Evolutionary conservation across 2,329 filamentous ascomycete genomes (phyloP), one percentile per base, ranked within the genome.

Genomic region (Alternaria tenuissima): DNA sequence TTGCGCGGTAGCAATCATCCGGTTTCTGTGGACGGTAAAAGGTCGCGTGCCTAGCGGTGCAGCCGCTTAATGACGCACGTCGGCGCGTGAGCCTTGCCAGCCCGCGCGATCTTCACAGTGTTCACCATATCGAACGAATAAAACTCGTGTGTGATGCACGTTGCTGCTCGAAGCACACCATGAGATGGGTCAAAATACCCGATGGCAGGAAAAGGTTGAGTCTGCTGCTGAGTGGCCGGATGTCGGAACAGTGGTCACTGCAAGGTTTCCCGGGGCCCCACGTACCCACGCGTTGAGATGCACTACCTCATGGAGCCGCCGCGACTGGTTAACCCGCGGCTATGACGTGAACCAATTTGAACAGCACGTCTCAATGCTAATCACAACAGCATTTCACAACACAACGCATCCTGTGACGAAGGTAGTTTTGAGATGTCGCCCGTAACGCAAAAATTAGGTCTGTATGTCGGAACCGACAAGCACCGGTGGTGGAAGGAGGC

Each of bases 401-500:
- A 43, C 1, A 6, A 49, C 46, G 30, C 8, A 16, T 22, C 8
- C 3, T 7, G 16, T 18, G 14, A 38, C 6, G 4, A 38, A 22
- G 14, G 20, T 42, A 7, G 11, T 20, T 14, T 7, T 20, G 22
- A 16, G 22, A 69, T 68, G 54, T 52, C 62, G 3, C 34, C 14
- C 26, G n/a, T 55, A 32, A 2, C 58, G n/a, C 52, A 48, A 36
- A 63, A 61, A 38, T 71, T 70, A 36, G 65, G 69, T 18, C 55
- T 76, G 2, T 74, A 72, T 46, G 73, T 76, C 24, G 73, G 74
- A 8, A 70, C 67, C 2, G 74, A 78, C 53, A 76, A 74, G 51
- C 74, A 78, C 54, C 55, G 62, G 26, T 88, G 86, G 86, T 88
- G 87, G 86, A 87, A 88, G 65, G 86, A 88, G 70, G 83, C 83